Base-by-base conservation (phyloP, 2,329 filamentous ascomycete genomes). In the Aspergillus felis region DNA sequence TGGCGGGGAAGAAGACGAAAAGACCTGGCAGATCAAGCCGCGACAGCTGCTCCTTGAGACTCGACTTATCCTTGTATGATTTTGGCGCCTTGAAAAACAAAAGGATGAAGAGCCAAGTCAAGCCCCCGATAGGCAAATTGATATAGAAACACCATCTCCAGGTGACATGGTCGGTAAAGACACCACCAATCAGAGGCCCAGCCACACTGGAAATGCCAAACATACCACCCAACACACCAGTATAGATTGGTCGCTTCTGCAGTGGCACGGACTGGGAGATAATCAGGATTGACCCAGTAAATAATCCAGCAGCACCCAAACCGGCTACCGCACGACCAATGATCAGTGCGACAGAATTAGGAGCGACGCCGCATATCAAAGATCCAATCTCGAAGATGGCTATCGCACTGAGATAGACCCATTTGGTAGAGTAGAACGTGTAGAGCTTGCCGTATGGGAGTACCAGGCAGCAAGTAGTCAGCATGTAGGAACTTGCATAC, bases 61-160 rank as follows among this genome's bases (percentile, higher is more conserved):
- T 42, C 44, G 54, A 54, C 17, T 65, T 70, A 27, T 66, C 60
- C 56, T 70, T 65, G 46, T 74, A 61, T 3, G 63, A 58, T 50
- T 66, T 64, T 3, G 64, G 62, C 1, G 55, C 58, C 54, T 69
- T 64, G 54, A 76, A 68, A 47, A 74, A 67, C 50, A 67, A 61
- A 7, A 71, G 28, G 20, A 78, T 67, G 29, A 74, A 64, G 9
- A 74, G 29, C 48, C 70, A 68, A 0, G 70, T 68, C 5, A 71
- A 57, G 3, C 63, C 71, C 14, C 72, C 72, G 17, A 76, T 65
- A 1, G 74, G 73, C 20, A 76, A 56, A 54, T 76, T 76, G 60
- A 76, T 75, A 47, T 75, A 76, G 59, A 76, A 76, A 41, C 75
- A 78, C 76, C 76, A 79, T 51, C 76, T 68, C 75, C 76, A 78